phyloP scores from a whole-genome alignment of 352 stramenopile species.

The Plasmopara muralis region DNA sequence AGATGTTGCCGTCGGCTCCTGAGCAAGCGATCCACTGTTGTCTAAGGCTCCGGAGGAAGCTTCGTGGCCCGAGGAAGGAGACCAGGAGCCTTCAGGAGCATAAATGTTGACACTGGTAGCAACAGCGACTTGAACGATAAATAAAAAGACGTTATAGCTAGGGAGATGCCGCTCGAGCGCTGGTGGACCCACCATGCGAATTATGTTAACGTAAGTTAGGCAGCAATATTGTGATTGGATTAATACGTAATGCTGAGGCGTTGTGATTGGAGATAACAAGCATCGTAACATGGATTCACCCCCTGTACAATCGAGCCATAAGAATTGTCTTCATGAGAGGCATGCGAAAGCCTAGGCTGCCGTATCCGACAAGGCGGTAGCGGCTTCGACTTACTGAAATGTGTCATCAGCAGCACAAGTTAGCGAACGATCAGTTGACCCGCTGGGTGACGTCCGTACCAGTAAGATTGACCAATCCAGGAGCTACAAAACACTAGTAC shows the following conservation, averaged over 20 bases:
- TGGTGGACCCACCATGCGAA: conserved; percentile 15
- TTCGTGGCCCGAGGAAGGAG: conserved; percentile 4
- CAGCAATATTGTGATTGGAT: conserved; percentile 14
- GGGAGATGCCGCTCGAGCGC: conserved; percentile 21
- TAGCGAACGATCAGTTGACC: conserved; percentile 13
- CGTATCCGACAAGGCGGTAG: conserved; percentile 6
- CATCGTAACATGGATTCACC: conserved; percentile 11
- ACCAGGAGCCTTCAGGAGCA: conserved; percentile 29
- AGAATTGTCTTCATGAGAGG: too few species aligned
- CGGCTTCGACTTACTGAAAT: conserved; percentile 8
- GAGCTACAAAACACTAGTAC: conserved; percentile 29
- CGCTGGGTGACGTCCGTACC: conserved; percentile 15
- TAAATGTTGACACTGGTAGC: conserved; percentile 22
- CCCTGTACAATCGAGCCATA: too few species aligned
- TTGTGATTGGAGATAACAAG: conserved; percentile 15
- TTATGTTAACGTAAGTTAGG: background rate
- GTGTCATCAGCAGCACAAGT: conserved; percentile 10
- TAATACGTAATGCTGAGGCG: conserved; percentile 4
- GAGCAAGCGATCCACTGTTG: conserved; percentile 19
- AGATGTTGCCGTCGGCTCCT: conserved; percentile 2
- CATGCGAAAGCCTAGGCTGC: too few species aligned
- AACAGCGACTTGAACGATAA: conserved; percentile 23
- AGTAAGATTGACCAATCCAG: conserved; percentile 17
- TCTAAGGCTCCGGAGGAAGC: conserved; percentile 13
- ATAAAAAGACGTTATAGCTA: conserved; percentile 29